phyloP scores from a whole-genome alignment of 495 filamentous ascomycete species.

The Talaromyces ruber region DNA sequence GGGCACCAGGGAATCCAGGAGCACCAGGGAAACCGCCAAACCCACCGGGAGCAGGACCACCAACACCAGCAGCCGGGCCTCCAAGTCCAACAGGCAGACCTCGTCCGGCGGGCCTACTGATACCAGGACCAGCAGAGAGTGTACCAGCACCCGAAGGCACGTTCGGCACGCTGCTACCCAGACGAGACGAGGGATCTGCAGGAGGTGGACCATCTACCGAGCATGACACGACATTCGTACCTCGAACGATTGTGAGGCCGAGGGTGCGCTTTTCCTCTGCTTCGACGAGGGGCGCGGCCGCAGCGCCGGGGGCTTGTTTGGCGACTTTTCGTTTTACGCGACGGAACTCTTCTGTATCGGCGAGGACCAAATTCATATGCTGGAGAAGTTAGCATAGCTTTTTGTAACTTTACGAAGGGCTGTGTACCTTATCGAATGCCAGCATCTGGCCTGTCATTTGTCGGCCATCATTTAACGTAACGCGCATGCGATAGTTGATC shows the following conservation, averaged over 20 bases:
- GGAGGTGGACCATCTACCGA: conserved; percentile 97
- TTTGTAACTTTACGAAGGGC: neutral
- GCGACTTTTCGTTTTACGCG: conserved; percentile 81
- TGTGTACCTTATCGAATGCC: conserved; percentile 85
- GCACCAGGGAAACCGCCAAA: conserved; percentile 49
- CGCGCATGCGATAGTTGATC: conserved; percentile 99
- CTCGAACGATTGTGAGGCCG: conserved; percentile 89
- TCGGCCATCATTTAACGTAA: conserved; percentile 89
- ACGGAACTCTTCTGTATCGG: conserved; percentile 98
- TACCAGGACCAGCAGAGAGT: conserved; percentile 76
- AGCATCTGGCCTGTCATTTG: conserved; percentile 97
- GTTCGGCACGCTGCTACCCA: conserved; percentile 67
- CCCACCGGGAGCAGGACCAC: conserved; percentile 61
- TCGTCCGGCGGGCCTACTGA: conserved; percentile 84
- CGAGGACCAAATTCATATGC: conserved; percentile 99
- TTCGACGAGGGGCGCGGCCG: conserved; percentile 57
- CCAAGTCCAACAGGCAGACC: conserved; percentile 81
- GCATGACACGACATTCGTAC: conserved; percentile 84
- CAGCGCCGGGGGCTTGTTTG: conserved; percentile 57
- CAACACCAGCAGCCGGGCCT: conserved; percentile 85
- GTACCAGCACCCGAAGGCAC: conserved; percentile 54
- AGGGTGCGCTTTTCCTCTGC: conserved; percentile 94
- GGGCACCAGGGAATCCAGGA: conserved; percentile 57
- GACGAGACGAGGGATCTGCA: conserved; percentile 81
- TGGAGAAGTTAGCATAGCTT: conserved; percentile 28